Percentiles rank a stretch among this genome's conserved stretches.
Evolutionary conservation across 129 eudicot species (phyloP).

Genomic region (Escallonia herrerae): DNA sequence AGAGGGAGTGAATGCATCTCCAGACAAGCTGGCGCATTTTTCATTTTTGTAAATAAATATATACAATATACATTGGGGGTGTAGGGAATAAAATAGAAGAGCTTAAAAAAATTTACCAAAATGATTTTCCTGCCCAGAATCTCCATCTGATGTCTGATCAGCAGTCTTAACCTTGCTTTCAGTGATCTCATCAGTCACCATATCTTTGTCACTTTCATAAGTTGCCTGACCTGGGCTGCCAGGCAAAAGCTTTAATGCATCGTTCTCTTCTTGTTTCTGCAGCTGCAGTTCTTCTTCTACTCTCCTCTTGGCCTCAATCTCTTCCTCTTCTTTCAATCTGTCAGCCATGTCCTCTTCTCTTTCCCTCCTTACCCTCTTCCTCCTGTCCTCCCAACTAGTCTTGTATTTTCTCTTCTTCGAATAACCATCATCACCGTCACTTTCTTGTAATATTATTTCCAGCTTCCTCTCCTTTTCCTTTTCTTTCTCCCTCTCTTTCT

Average conservation of each 20-base stretch:
- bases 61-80: no score
- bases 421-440: conserved; percentile 68
- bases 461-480: conserved; percentile 75
- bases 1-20: neutral
- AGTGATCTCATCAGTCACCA: conserved; percentile 30
- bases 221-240: conserved; percentile 9
- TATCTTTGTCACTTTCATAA: conserved; percentile 48
- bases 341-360: conserved; percentile 87
- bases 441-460: conserved; percentile 71
- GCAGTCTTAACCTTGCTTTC: conserved; percentile 31
- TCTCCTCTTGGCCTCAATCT: conserved; percentile 67
- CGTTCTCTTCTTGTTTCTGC: conserved; percentile 59
- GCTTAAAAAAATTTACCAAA: conserved; percentile 20
- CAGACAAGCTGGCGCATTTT: neutral
- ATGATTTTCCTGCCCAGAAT: conserved; percentile 32
- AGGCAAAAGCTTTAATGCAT: conserved; percentile 36
- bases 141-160: conserved; percentile 34
- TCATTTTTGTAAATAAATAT: no score
- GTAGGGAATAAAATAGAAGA: neutral
- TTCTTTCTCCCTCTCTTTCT: conserved; percentile 85
- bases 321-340: conserved; percentile 80
- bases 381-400: conserved; percentile 76
- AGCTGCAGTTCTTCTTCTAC: conserved; percentile 55
- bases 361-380: conserved; percentile 78
- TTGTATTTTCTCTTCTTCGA: conserved; percentile 70